A percentile compares a stretch with the other conserved stretches of the same genome.
Conservation (phyloP, 78 protist species). For the Bigelowiella natans region DNA sequence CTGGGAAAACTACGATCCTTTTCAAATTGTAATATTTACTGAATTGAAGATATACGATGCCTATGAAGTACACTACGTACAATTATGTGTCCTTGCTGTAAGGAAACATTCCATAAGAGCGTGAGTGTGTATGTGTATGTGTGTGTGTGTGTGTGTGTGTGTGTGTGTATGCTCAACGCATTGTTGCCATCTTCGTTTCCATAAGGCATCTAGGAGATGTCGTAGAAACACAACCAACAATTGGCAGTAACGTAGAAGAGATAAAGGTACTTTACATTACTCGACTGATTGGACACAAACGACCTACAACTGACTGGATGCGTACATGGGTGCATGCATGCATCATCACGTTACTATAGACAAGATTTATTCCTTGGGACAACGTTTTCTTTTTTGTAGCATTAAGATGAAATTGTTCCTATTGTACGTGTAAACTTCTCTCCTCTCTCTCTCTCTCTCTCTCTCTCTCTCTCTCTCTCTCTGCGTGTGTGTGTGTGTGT, state of each 20-base stretch:
- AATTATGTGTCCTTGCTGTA: too few relatives aligned
- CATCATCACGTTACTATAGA: too few relatives aligned
- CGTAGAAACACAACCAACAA: conserved; percentile 39
- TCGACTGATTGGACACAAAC: too few relatives aligned
- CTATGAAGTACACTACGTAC: too few relatives aligned
- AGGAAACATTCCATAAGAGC: too few relatives aligned
- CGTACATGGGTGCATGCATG: too few relatives aligned
- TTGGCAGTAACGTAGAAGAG: conserved; percentile 43
- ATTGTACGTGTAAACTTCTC: too few relatives aligned
- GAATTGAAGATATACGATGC: too few relatives aligned
- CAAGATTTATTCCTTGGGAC: not conserved
- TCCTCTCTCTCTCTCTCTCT: too few relatives aligned
- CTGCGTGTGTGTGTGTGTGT: too few relatives aligned
- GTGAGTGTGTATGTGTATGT: not conserved
- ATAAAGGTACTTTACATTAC: conserved; percentile 8
- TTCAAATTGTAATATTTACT: conserved; percentile 7
- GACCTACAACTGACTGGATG: too few relatives aligned
- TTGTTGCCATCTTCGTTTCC: not conserved
- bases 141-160: not conserved
- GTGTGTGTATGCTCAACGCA: not conserved
- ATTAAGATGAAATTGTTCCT: not conserved
- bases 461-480: not conserved
- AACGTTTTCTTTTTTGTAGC: not conserved
- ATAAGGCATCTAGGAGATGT: conserved; percentile 23
- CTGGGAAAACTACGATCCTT: conserved; percentile 33